Base-by-base conservation (phyloP, 179 eudicot species). In the Sideroxylon spinosum region DNA sequence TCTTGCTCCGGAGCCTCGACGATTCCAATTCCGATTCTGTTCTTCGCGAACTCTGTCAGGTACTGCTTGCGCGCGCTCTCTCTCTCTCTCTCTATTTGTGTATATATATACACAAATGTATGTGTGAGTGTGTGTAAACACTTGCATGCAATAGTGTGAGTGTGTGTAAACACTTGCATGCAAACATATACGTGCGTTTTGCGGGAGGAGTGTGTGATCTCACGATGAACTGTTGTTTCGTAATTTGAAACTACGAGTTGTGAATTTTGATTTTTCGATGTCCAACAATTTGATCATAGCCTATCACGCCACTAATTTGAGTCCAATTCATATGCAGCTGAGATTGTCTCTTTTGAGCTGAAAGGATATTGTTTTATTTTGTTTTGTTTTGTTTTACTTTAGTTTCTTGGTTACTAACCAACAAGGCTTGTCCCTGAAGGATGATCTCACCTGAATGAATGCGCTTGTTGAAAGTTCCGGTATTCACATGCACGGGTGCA, bases 1-100 rank as follows among this genome's bases (percentile, higher is more conserved):
- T 76, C 79, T 67, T 76, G 79, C 62, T 76, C 49, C 73, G 52
- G 79, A 76, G 79, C 79, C 49, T 76, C 11, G 12, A 76, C 17
- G 63, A 67, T 17, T 64, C 79, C 50, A 65, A 76, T 13, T 50
- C 79, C 72, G 72, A 76, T 23, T 65, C 48, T 9, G 23, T 62
- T 22, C 63, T 62, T 63, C 78, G 57, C 9, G 78, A 75, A 29
- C 78, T 63, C 78, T 75, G 68, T 26, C 37, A 59, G 70, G 78
- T 75, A 20, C 52, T 52, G 29, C 75, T 23, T 26, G 2, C 20
- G 6, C 12, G 7, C 32, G 1, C 16, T 23, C 78, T 62, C 69
- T 46, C 37, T 61, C 16, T 23, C 78, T 62, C 69, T 46, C 37
- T 61, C 22, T 44, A 8, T 62, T 7, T 62, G 4, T 44, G 4